Conservation (phyloP, 202 grass and related monocot species). For the Sporobolus alterniflorus region DNA sequence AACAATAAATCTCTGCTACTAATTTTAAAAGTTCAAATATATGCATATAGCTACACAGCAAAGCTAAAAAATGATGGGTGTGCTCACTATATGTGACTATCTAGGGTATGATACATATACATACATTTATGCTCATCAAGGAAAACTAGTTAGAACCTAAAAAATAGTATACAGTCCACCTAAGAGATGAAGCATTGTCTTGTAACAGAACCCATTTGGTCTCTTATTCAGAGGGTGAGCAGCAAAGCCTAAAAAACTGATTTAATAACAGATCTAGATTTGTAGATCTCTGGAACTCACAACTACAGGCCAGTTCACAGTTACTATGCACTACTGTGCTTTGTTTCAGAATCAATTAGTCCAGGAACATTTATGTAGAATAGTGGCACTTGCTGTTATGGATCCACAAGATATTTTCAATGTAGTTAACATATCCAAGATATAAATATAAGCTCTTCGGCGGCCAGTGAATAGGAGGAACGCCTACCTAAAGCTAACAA, state of each 20-base stretch:
- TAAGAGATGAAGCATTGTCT: background rate
- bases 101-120: background rate
- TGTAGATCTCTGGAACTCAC: background rate
- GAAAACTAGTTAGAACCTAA: background rate
- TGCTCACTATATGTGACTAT: background rate
- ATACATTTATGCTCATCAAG: background rate
- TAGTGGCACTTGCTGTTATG: no score
- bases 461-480: no score
- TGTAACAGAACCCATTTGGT: background rate
- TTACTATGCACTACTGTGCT: no score
- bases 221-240: background rate
- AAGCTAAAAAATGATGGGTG: conserved; percentile 32
- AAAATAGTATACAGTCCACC: background rate
- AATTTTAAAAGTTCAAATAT: conserved; percentile 22
- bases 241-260: background rate
- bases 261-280: background rate
- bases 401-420: no score
- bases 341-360: no score
- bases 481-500: no score
- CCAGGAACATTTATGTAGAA: no score
- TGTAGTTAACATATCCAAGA: no score
- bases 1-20: background rate
- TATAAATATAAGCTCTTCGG: no score
- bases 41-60: conserved; percentile 30
- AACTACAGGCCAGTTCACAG: background rate